Evolutionary conservation across 257 asterid species (phyloP), one percentile per base, ranked within the genome.

Genomic region (Solanum gracilifrons): DNA sequence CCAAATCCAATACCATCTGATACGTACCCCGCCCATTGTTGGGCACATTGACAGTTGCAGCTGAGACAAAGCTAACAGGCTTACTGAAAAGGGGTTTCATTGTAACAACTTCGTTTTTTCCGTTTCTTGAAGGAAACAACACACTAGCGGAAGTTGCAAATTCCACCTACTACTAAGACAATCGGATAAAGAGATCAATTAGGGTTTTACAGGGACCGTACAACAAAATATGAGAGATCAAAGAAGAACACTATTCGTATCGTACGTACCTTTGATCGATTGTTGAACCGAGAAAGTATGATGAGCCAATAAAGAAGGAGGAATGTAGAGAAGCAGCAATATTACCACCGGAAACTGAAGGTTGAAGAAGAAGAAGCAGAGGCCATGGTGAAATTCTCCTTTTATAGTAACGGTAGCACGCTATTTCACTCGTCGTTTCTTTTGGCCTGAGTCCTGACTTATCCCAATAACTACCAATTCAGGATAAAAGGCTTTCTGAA

Each of bases 61-160:
- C 92, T 1, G 96, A 92, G 84, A 94, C 92, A 84, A 96, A 96
- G 89, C 71, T 91, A 16, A 96, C 98, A 2, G 96, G 98, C 92
- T 94, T 94, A 8, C 92, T 89, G 88, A 90, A 88, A 87, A 95
- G 94, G 10, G 90, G 46, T 83, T 90, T 92, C 89, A 91, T 92
- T 2, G 92, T 84, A 9, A 80, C 66, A 23, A n/a, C 60, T 77
- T 9, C 43, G 94, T 95, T 90, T 90, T 91, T 90, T 90, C 12
- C 93, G 95, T 89, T 93, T 95, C 90, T 51, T 51, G 55, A 16
- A 46, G 18, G 39, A 36, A 36, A 36, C 39, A 46, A 46, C 55
- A 46, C 15, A 46, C 20, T 46, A 46, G 13, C 55, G 0, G 55
- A 46, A 51, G 21, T 16, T 5, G 62, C 23, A 51, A 51, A 51